Evolutionary conservation across 2,329 filamentous ascomycete genomes (phyloP), one percentile per base, ranked within the genome.

Genomic region (Alternaria burnsii): DNA sequence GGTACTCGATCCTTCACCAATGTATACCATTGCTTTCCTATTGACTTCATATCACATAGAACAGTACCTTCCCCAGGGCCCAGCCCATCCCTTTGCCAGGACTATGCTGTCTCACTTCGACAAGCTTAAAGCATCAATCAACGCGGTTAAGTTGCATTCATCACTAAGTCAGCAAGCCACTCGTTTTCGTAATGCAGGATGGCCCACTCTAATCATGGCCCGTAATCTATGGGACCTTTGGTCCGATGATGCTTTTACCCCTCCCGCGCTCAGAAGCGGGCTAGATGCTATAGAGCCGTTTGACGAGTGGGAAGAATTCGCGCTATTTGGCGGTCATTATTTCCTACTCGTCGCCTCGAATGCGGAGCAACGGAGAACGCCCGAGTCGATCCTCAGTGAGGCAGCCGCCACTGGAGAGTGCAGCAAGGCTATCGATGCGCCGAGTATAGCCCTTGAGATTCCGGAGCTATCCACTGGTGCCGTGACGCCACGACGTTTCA

Each of bases 231-330:
- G 94, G 92, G 86, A 93, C 56, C 82, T 93, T 1, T 97, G 94
- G 94, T 87, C 85, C 11, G 87, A 91, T 66, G 82, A 87, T 14
- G 73, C 80, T 3, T 94, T 94, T 75, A 79, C 97, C 20, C 83
- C 82, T 6, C 72, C 84, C 1, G 78, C 83, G 1, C 85, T 92
- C 62, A 86, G 92, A 64, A 80, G 75, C 36, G 80, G 80, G 11
- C 79, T 97, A 14, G 90, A 97, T 68, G 73, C 80, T 1, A 78
- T 93, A 16, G 94, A 97, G 72, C 88, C 90, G 1, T 97, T 98
- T 73, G 94, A 98, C 76, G 94, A 97, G 78, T 97, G 93, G 93
- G 94, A 98, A 78, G 94, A 97, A 71, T 93, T 97, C 73, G 89
- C 91, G 3, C 82, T 97, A 1, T 97, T 96, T 76, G 88, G 87